Evolutionary conservation across 1,284 basidiomycete species (phyloP).

Genomic region (Pseudozyma thailandica): DNA sequence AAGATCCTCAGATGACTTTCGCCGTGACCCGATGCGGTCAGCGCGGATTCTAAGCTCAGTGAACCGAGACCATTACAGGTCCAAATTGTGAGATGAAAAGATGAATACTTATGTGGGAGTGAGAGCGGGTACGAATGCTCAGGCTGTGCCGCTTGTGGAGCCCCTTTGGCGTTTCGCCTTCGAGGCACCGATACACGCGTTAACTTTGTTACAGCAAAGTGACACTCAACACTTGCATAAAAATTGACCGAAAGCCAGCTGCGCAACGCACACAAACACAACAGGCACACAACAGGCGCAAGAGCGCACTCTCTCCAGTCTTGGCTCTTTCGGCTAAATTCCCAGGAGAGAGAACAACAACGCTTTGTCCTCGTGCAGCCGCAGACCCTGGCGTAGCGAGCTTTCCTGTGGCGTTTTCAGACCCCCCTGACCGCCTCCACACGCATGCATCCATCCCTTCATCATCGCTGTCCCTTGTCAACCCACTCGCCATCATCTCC

Average conservation of each 20-base stretch:
- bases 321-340: slow-evolving; percentile 3
- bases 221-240: slow-evolving; percentile 7
- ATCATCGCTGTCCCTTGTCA: background rate
- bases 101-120: too few relatives aligned
- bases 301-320: background rate
- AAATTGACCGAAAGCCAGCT: slow-evolving; percentile 7
- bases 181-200: too few relatives aligned
- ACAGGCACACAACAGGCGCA: too few relatives aligned
- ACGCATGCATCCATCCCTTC: background rate
- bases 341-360: background rate
- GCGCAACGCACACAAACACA: slow-evolving; percentile 8
- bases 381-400: background rate
- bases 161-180: too few relatives aligned
- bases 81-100: too few relatives aligned
- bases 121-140: too few relatives aligned
- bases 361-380: background rate
- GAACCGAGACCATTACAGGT: too few relatives aligned
- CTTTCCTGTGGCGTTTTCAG: background rate
- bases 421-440: slow-evolving; percentile 4
- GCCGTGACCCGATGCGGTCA: too few relatives aligned
- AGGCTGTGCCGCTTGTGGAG: too few relatives aligned
- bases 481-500: background rate
- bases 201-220: too few relatives aligned
- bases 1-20: too few relatives aligned
- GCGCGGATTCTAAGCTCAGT: too few relatives aligned